Base-by-base conservation (phyloP, 176 grass and related monocot genomes). In the Hyparrhenia diplandra region DNA sequence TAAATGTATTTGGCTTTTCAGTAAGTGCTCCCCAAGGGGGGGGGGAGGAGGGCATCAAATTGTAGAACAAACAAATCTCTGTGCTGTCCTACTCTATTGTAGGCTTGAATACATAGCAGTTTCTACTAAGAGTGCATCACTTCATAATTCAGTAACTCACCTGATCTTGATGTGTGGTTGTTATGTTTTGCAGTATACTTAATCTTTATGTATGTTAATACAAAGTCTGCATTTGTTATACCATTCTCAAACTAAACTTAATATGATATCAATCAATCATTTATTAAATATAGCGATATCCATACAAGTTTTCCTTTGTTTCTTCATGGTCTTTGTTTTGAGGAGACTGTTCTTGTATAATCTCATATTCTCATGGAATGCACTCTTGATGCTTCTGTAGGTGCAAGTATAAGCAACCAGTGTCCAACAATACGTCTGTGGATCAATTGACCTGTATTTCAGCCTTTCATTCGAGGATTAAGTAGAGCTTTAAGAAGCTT, bases 401-500 rank as follows among this genome's bases (percentile, higher is more conserved):
- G 40, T 66, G 41, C 55, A 39, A 75, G 11, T 31, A 36, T 75
- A 52, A 29, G 24, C 41, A 46, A 29, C 21, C 7, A 29, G 39
- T 47, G 21, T 67, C 17, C n/a, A 14, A 28, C 34, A 17, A n/a
- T 58, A 45, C 31, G 12, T 32, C 10, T 59, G 59, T 61, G 65
- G 64, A 54, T 85, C 55, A 49, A 39, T 81, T 76, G 64, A 84
- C 20, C 21, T 2, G 46, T 59, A 42, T 16, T 74, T 74, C 8
- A 10, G 39, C 49, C 29, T 55, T 77, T 36, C 57, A 10, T 18
- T 71, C 39, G 55, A 18, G 41, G 67, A 71, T 85, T 71, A 24
- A 63, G 41, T n/a, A 36, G 58, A 27, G 12, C 9, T 39, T 70
- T 81, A 45, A 64, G 64, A 71, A 81, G n/a, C 57, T 85, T 77